Conservation (phyloP, 192 early-diverging fungal genomes). For the Dissophora ornata region DNA sequence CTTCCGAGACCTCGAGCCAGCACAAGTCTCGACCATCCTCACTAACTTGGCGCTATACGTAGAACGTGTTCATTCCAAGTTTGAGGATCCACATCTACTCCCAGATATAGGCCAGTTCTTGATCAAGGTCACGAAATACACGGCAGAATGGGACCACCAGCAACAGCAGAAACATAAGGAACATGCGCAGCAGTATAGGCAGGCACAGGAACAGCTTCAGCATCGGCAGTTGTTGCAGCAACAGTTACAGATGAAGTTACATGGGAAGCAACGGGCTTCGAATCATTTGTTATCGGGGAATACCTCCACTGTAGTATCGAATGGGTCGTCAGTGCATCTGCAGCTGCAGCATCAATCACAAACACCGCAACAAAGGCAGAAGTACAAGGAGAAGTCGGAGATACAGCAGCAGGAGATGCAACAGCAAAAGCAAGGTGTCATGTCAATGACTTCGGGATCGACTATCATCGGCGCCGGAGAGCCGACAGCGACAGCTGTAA, state of each 20-base stretch:
- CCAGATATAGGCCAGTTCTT: conserved; percentile 54
- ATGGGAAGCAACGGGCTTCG: background rate
- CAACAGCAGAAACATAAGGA: conserved; percentile 38
- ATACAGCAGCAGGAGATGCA: background rate
- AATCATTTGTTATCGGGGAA: conserved; percentile 12
- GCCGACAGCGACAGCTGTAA: background rate
- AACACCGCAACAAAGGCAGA: background rate
- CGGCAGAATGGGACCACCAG: conserved; percentile 55
- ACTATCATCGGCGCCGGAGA: background rate
- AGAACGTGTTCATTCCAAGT: conserved; percentile 62
- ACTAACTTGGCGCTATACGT: conserved; percentile 65
- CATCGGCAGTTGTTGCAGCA: conserved; percentile 15
- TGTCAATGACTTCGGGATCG: conserved; percentile 23
- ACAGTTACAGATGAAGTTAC: conserved; percentile 8
- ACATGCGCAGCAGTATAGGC: background rate
- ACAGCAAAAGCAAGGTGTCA: conserved; percentile 18
- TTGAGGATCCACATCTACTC: conserved; percentile 57
- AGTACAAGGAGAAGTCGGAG: background rate
- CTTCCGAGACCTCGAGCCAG: conserved; percentile 57
- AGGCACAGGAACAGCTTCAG: conserved; percentile 16
- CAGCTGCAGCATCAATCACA: background rate
- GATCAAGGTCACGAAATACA: conserved; percentile 56
- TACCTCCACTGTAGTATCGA: conserved; percentile 21
- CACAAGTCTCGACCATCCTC: conserved; percentile 63
- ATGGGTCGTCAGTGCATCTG: conserved; percentile 1